These are phyloP conservation scores for Zizania latifolia DNA, from an alignment of 176 grass and related monocot species.

Conservation along the genomic window DNA sequence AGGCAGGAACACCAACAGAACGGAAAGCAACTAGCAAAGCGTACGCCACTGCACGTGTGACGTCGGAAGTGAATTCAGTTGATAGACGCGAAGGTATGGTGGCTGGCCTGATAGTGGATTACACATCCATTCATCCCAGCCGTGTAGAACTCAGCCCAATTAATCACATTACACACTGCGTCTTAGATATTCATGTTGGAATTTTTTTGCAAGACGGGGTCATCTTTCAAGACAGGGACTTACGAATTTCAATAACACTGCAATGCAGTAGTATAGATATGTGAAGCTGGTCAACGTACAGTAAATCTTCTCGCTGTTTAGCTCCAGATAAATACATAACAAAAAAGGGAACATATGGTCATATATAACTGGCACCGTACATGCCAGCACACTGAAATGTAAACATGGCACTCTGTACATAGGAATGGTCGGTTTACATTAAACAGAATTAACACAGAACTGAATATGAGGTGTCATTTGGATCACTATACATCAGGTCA, in stretches of 20 bases:
- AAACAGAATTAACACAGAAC: not conserved
- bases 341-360: conserved; percentile 13
- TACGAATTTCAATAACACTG: not conserved
- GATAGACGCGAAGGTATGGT: no score
- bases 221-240: no score
- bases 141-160: no score
- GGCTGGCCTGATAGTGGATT: no score
- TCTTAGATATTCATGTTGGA: no score
- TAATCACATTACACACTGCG: no score
- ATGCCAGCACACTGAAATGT: not conserved
- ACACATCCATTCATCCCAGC: no score
- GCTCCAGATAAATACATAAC: not conserved
- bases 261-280: not conserved
- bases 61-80: not conserved
- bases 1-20: not conserved
- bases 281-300: no score
- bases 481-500: conserved; percentile 29
- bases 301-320: not conserved
- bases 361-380: not conserved
- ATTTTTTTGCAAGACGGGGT: not conserved
- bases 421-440: not conserved
- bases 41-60: not conserved
- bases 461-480: not conserved
- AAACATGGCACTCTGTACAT: not conserved
- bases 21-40: not conserved